Base-by-base conservation (phyloP, 306 rosid species). In the Prunus mira region DNA sequence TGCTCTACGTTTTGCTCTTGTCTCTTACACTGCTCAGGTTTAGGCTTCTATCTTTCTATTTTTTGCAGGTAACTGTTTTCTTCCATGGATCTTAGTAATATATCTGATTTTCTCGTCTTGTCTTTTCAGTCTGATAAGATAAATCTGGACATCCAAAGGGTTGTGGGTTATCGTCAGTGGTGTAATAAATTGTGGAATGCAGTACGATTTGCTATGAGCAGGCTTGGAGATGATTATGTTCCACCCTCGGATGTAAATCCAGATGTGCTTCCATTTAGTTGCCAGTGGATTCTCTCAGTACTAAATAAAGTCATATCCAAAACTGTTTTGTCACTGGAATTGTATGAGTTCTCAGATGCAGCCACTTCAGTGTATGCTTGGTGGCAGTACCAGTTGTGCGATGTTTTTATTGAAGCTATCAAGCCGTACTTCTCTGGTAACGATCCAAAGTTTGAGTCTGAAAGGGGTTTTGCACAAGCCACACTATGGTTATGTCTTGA, bases 321-420 rank as follows among this genome's bases (percentile, higher is more conserved):
- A 81, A 84, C 89, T 75, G 55, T 82, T 66, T 76, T 76, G 22
- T 86, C 97, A 12, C 76, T 95, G 69, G 97, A 92, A 73, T 81
- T 79, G 3, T 89, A 76, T 3, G 97, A 89, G 27, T 92, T 95
- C 76, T 84, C 99, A 0, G 93, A 92, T 76, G 99, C 99, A 79
- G 86, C 97, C 68, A 86, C 83, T 82, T 87, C 96, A 34, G 86
- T 92, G 65, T 90, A 90, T 79, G 85, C 89, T 28, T 92, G 97
- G 98, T 95, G 97, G 99, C 97, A 90, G 69, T 95, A 95, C 87
- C 93, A 90, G 63, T 84, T 95, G 82, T 95, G 99, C 67, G 98
- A 95, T 84, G 99, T 95, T 45, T 95, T 92, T 74, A 95, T 95
- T 75, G 99, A 95, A 87, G 89, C 83, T 50, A 95, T 92, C 74